phyloP scores from a whole-genome alignment of 768 basidiomycete genomes.

The Leccinellum albellum region DNA sequence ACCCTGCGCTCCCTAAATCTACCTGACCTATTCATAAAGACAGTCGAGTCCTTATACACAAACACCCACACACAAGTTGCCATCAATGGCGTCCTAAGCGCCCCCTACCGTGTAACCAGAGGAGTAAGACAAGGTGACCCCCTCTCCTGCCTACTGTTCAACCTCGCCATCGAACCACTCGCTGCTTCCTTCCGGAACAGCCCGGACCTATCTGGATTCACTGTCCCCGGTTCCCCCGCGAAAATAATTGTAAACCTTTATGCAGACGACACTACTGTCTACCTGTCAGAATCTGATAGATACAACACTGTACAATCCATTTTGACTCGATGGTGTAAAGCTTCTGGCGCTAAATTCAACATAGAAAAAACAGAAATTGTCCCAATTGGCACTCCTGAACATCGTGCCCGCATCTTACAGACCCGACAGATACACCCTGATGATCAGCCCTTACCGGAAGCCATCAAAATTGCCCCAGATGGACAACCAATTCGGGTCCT shows the following conservation, averaged over 20 bases:
- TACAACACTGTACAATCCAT: conserved; percentile 5
- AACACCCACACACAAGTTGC: neutral
- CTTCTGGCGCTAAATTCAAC: conserved; percentile 18
- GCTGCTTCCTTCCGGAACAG: neutral
- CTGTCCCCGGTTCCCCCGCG: neutral
- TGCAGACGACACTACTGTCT: too few species aligned
- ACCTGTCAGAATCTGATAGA: neutral
- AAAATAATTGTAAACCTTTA: neutral
- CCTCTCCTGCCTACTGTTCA: conserved; percentile 31
- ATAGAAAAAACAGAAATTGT: conserved; percentile 19
- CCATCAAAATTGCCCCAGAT: neutral
- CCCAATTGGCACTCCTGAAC: conserved; percentile 20
- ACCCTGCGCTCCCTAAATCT: neutral
- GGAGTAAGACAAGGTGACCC: conserved; percentile 38
- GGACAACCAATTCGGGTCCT: neutral
- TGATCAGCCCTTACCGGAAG: neutral
- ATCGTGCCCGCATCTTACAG: neutral
- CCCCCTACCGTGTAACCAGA: neutral
- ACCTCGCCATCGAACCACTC: conserved; percentile 30
- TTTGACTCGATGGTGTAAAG: conserved; percentile 35
- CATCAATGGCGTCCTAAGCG: neutral
- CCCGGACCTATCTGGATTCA: neutral
- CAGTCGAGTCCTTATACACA: neutral
- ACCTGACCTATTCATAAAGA: neutral
- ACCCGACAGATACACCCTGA: neutral